A percentile compares a stretch with the other conserved stretches of the same genome.
These are phyloP conservation scores for Penicillium paradoxum DNA, from an alignment of 495 filamentous ascomycete genomes.

Conservation along the genomic window DNA sequence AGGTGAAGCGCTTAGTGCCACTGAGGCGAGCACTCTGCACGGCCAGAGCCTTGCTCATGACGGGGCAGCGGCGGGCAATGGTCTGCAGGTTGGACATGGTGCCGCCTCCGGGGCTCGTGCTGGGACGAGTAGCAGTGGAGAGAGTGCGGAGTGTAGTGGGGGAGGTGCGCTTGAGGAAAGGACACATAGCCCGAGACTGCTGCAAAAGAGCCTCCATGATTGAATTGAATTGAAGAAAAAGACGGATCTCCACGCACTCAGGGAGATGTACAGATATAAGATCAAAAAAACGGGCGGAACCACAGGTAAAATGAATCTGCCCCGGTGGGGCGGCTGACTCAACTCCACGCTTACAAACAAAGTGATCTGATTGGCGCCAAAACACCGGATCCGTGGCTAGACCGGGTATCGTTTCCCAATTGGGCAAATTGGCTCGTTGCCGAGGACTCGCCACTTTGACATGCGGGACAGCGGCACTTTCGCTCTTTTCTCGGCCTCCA, in stretches of 20 bases:
- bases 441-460: neutral
- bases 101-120: constrained; percentile 72
- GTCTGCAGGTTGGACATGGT: constrained; percentile 97
- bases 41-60: constrained; percentile 96
- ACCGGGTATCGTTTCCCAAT: neutral
- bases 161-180: constrained; percentile 92
- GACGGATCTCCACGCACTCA: neutral
- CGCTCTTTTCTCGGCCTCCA: neutral
- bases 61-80: constrained; percentile 88
- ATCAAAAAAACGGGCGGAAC: neutral
- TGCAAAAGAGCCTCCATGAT: constrained; percentile 88
- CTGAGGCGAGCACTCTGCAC: constrained; percentile 68
- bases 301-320: constrained; percentile 9
- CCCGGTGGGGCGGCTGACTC: constrained; percentile 9
- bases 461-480: neutral
- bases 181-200: constrained; percentile 92
- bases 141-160: constrained; percentile 84
- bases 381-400: neutral
- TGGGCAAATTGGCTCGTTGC: neutral
- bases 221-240: constrained; percentile 7
- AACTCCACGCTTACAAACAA: constrained; percentile 6
- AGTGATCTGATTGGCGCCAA: constrained; percentile 1
- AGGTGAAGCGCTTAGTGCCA: constrained; percentile 43
- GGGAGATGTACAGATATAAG: neutral
- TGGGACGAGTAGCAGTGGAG: constrained; percentile 68